phyloP scores from a whole-genome alignment of 2,329 filamentous ascomycete genomes.

The Fusarium anguioides region DNA sequence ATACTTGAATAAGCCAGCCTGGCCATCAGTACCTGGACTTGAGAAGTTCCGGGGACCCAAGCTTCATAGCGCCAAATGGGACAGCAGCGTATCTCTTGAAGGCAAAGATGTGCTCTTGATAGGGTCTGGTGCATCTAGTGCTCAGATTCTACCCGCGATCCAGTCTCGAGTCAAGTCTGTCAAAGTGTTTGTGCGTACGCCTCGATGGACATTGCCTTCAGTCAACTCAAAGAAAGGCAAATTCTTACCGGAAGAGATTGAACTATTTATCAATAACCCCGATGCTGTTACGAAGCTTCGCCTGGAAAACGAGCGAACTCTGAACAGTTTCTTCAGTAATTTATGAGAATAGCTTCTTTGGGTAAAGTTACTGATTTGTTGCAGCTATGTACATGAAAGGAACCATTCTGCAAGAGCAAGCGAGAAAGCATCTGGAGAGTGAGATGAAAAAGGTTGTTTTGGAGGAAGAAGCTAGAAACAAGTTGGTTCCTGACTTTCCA shows the following conservation, averaged over 20 bases:
- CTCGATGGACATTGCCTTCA: slow-evolving; percentile 18
- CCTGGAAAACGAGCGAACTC: slow-evolving; percentile 3
- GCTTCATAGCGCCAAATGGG: slow-evolving; percentile 16
- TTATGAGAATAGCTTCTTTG: fast-evolving
- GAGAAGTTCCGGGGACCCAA: slow-evolving; percentile 4
- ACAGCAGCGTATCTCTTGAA: background rate
- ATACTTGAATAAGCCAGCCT: slow-evolving; percentile 17
- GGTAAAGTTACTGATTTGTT: background rate
- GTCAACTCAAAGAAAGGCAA: slow-evolving; percentile 12
- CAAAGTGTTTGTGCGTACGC: slow-evolving; percentile 17
- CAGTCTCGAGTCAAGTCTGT: slow-evolving; percentile 1
- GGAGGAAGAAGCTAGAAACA: background rate
- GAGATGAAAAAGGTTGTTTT: slow-evolving; percentile 13
- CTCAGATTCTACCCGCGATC: slow-evolving; percentile 11
- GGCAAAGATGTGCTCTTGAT: slow-evolving; percentile 14
- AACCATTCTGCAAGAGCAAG: slow-evolving; percentile 7
- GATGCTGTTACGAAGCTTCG: background rate
- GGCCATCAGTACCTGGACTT: slow-evolving; percentile 2
- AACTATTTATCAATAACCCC: background rate
- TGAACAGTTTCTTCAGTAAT: slow-evolving; percentile 25
- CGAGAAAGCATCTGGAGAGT: background rate
- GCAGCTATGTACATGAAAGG: slow-evolving; percentile 25
- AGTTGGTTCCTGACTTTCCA: slow-evolving; percentile 7
- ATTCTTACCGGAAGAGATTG: background rate
- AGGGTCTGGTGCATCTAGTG: slow-evolving; percentile 17